These are phyloP conservation scores for Xylaria sp. DNA, from an alignment of 2,329 filamentous ascomycete genomes.

Conservation along the genomic window DNA sequence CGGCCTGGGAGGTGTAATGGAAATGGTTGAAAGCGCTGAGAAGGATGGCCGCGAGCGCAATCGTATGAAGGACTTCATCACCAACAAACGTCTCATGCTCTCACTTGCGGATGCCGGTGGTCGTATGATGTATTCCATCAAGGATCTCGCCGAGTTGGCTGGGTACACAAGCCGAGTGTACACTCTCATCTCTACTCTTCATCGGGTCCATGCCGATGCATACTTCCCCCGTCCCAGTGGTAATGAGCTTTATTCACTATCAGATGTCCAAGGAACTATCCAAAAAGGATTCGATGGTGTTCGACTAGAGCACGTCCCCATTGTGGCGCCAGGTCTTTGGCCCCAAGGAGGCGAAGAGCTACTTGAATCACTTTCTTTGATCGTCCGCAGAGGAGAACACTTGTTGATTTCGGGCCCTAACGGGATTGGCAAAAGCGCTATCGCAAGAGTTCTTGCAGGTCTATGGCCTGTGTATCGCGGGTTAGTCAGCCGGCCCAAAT, in stretches of 20 bases:
- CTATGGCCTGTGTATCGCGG: slow-evolving; percentile 96
- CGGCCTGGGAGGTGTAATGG: slow-evolving; percentile 78
- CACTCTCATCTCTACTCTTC: slow-evolving; percentile 91
- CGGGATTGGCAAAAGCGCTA: slow-evolving; percentile 91
- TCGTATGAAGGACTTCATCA: slow-evolving; percentile 99
- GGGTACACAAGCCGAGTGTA: slow-evolving; percentile 97
- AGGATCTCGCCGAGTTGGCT: slow-evolving; percentile 93
- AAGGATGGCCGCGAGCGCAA: slow-evolving; percentile 75
- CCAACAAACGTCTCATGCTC: slow-evolving; percentile 97
- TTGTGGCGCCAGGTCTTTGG: slow-evolving; percentile 89
- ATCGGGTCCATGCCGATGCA: slow-evolving; percentile 89
- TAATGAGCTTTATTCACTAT: slow-evolving; percentile 85
- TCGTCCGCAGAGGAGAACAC: slow-evolving; percentile 91
- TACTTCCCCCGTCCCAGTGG: slow-evolving; percentile 76
- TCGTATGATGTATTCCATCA: slow-evolving; percentile 99
- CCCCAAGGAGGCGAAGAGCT: slow-evolving; percentile 93
- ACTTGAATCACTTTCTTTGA: slow-evolving; percentile 86
- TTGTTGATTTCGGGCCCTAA: slow-evolving; percentile 95
- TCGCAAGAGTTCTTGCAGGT: slow-evolving; percentile 86
- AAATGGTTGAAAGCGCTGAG: slow-evolving; percentile 65
- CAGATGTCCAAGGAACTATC: slow-evolving; percentile 91
- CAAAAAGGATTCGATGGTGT: slow-evolving; percentile 97
- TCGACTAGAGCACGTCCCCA: slow-evolving; percentile 88
- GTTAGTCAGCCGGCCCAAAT: slow-evolving; percentile 86
- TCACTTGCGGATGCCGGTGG: slow-evolving; percentile 96